phyloP scores from a whole-genome alignment of 768 basidiomycete species.

The Calocera cornea region DNA sequence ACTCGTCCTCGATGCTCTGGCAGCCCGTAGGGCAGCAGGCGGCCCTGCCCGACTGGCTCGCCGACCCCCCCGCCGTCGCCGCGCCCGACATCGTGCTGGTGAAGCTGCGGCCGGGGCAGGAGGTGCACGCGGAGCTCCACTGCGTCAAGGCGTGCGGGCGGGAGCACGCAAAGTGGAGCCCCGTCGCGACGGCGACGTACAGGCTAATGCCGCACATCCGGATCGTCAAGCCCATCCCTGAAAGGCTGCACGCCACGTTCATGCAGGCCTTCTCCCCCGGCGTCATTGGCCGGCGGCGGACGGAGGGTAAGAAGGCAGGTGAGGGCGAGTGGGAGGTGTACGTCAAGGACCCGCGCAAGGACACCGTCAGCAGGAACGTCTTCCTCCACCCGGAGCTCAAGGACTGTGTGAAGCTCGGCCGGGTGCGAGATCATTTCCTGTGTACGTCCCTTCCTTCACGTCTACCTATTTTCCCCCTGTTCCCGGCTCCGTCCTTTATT shows the following conservation, averaged over 20 bases:
- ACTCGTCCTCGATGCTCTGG: slow-evolving; percentile 43
- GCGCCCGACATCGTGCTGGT: slow-evolving; percentile 74
- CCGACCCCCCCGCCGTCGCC: slow-evolving; percentile 41
- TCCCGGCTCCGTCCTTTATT: not conserved
- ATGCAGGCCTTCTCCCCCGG: slow-evolving; percentile 76
- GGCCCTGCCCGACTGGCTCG: slow-evolving; percentile 33
- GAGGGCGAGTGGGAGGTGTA: slow-evolving; percentile 48
- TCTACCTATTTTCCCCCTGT: not conserved
- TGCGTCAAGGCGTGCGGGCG: slow-evolving; percentile 86
- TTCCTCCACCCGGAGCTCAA: slow-evolving; percentile 83
- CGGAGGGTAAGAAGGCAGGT: slow-evolving; percentile 33
- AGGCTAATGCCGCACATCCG: slow-evolving; percentile 76
- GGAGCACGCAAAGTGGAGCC: slow-evolving; percentile 92
- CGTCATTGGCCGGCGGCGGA: slow-evolving; percentile 44
- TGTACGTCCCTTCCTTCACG: slow-evolving; percentile 41
- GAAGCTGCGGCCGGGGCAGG: slow-evolving; percentile 85
- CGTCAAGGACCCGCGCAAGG: slow-evolving; percentile 48
- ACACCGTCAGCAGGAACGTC: slow-evolving; percentile 85
- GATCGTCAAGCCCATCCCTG: slow-evolving; percentile 61
- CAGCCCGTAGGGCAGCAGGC: slow-evolving; percentile 70
- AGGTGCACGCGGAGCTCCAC: slow-evolving; percentile 71
- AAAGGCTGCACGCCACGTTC: slow-evolving; percentile 67
- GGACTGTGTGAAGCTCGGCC: slow-evolving; percentile 64
- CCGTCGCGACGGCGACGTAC: slow-evolving; percentile 94
- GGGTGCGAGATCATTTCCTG: slow-evolving; percentile 84